Evolutionary conservation across 2,329 filamentous ascomycete species (phyloP).

Genomic region (Fusarium sp.): DNA sequence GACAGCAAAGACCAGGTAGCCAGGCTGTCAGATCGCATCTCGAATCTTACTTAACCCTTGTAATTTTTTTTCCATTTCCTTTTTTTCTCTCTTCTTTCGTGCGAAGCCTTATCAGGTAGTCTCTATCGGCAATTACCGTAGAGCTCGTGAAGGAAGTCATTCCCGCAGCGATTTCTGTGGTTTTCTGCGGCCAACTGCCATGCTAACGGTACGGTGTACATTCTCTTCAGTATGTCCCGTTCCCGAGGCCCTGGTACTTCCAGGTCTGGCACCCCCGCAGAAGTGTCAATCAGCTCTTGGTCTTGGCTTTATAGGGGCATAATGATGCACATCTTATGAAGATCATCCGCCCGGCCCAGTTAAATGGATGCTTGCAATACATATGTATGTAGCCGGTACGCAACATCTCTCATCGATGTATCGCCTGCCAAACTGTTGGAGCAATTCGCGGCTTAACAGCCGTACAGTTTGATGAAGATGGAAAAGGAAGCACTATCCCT

Average conservation of each 20-base stretch:
- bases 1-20: slow-evolving; percentile 25
- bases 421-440: neutral
- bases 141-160: neutral
- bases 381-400: neutral
- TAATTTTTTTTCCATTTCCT: neutral
- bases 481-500: slow-evolving; percentile 6
- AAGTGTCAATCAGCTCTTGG: slow-evolving; percentile 14
- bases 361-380: neutral
- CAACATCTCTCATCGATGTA: neutral
- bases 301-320: slow-evolving; percentile 23
- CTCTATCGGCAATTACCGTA: slow-evolving; percentile 1
- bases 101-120: neutral
- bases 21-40: slow-evolving; percentile 27
- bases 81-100: neutral
- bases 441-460: slow-evolving; percentile 7
- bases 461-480: neutral
- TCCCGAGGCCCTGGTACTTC: slow-evolving; percentile 15
- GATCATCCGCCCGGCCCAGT: slow-evolving; percentile 33
- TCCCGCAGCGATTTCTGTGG: neutral
- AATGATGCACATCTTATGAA: slow-evolving; percentile 45
- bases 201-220: neutral
- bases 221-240: slow-evolving; percentile 4
- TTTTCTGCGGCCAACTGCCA: neutral
- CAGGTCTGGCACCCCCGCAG: slow-evolving; percentile 16
- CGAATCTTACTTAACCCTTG: slow-evolving; percentile 10